Base-by-base conservation (phyloP, 345 rosid species). In the Trapa bicornis region DNA sequence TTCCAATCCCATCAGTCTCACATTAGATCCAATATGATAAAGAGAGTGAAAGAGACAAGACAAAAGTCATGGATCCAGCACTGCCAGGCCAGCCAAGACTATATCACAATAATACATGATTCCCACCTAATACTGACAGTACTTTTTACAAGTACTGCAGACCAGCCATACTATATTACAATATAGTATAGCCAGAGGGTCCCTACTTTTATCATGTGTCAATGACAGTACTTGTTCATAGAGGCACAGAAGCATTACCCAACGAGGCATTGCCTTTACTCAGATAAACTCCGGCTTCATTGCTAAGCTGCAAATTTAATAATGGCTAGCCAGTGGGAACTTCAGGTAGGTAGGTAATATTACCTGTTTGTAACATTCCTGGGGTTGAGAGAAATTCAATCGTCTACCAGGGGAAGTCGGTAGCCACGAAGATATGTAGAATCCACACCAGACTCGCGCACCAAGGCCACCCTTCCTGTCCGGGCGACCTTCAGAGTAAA, bases 391-490 rank as follows among this genome's bases (percentile, higher is more conserved):
- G 60, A 54, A 54, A 35, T 32, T 58, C 15, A 35, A 0, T 8
- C 16, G 10, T 10, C 37, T 58, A 58, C 37, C 11, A 35, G 37
- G 37, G 97, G 97, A 68, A 86, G 80, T 1, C 97, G 83, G 67
- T 87, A 93, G 47, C 98, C 98, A 37, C 96, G 90, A 16, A 93
- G 97, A 72, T 78, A 74, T 62, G 75, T 90, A 2, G 98, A 93
- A 77, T 90, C 97, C 41, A 93, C 96, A 38, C 97, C 96, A 1
- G 94, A 93, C 73, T 88, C 98, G 6, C 97, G 91, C 43, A 77
- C 85, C 84, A 86, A 72, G 16, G 97, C 97, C 22, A 93, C 70
- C 61, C 98, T 83, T 42, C 98, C 98, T 0, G 97, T 88, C 76
- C 97, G 78, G 68, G 99, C 99, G 50, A 94, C 96, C 99, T 90